phyloP scores from a whole-genome alignment of 345 rosid genomes.

The Abelmoschus esculentus region DNA sequence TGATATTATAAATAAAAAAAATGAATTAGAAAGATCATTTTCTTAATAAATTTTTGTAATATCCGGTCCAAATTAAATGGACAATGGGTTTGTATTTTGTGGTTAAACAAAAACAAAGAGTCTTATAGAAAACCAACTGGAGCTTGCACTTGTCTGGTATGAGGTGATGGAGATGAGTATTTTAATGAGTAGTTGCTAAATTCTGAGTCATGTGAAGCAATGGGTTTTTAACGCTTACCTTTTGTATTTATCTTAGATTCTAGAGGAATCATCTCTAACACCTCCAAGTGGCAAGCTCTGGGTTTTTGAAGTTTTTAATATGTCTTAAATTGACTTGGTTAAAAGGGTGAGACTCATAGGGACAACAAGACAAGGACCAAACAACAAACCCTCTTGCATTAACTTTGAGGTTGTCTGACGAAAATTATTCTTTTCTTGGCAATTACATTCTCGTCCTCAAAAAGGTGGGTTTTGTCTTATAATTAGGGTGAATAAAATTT shows the following conservation, averaged over 20 bases:
- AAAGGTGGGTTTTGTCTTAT: background rate
- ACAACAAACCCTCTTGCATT: background rate
- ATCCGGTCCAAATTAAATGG: no score
- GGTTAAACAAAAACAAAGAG: no score
- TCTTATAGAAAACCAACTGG: background rate
- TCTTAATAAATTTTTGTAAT: no score
- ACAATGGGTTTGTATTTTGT: no score
- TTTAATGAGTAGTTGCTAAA: conserved; percentile 12
- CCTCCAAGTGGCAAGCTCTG: conserved; percentile 4
- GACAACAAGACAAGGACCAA: background rate
- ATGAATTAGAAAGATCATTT: no score
- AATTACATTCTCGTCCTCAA: background rate
- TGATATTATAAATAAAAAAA: no score
- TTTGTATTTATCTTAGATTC: conserved; percentile 23
- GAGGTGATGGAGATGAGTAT: background rate
- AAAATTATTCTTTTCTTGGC: background rate
- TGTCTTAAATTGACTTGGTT: conserved; percentile 27
- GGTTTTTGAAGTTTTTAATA: background rate
- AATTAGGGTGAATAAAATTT: no score
- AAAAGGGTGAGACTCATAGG: background rate
- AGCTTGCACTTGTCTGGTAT: background rate
- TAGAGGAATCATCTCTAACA: background rate
- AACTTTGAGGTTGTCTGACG: background rate
- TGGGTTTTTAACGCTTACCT: conserved; percentile 4
- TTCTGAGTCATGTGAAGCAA: background rate